These are phyloP conservation scores for Coniochaeta hoffmannii DNA, from an alignment of 2,329 filamentous ascomycete species.

Conservation along the genomic window DNA sequence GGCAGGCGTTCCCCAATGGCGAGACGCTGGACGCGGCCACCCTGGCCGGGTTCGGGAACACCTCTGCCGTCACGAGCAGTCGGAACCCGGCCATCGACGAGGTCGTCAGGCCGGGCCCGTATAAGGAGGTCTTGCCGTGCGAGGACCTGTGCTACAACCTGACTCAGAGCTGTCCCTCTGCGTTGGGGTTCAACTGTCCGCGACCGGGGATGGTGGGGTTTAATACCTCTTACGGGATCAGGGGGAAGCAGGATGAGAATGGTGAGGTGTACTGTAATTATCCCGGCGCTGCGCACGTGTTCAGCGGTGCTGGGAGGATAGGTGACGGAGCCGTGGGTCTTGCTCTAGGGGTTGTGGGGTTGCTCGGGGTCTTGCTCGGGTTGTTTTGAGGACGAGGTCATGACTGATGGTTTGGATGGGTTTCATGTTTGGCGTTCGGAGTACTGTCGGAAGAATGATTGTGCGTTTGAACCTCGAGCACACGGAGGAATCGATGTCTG, in stretches of 20 bases:
- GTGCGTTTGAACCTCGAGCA: neutral
- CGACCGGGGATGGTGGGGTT: slow-evolving; percentile 30
- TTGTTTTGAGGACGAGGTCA: neutral
- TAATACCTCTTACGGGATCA: slow-evolving; percentile 36
- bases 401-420: neutral
- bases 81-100: slow-evolving; percentile 68
- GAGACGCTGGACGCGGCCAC: slow-evolving; percentile 33
- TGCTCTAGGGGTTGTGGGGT: slow-evolving; percentile 9
- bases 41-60: slow-evolving; percentile 24
- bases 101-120: slow-evolving; percentile 71
- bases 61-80: slow-evolving; percentile 43
- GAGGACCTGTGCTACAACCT: slow-evolving; percentile 81
- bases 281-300: slow-evolving; percentile 49
- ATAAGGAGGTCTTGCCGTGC: slow-evolving; percentile 88
- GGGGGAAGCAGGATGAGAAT: slow-evolving; percentile 11
- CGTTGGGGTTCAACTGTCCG: slow-evolving; percentile 72
- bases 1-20: slow-evolving; percentile 64
- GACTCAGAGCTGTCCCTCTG: slow-evolving; percentile 75
- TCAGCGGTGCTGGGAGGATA: slow-evolving; percentile 21
- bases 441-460: neutral
- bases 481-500: neutral
- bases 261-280: slow-evolving; percentile 47
- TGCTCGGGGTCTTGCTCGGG: neutral
- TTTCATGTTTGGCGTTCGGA: slow-evolving; percentile 2
- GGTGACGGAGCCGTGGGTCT: slow-evolving; percentile 10